Evolutionary conservation across 176 grass and related monocot species (phyloP), one percentile per base, ranked within the genome.

Genomic region (Themeda triandra): DNA sequence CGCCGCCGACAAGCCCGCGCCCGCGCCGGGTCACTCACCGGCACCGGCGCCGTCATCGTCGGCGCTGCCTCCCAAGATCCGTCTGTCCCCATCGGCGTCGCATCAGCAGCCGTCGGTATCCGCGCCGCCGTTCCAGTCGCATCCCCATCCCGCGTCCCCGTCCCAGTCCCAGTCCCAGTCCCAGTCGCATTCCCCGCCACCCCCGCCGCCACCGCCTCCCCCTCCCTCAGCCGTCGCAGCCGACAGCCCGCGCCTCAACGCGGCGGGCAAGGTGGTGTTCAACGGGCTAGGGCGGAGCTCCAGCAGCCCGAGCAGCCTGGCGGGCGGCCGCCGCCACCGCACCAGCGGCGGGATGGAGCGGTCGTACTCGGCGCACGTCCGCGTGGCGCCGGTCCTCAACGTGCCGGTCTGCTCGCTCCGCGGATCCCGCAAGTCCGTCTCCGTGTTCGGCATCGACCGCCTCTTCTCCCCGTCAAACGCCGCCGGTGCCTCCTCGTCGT

Each of bases 181-280:
- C 46, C 13, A 13, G 2, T 45, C 13, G 5, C 72, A n/a, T n/a
- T n/a, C 80, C 0, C 77, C 78, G 1, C 77, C 77, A 2, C 84
- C 89, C 0, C 71, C 86, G 0, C 87, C 88, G 0, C 86, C 77
- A 0, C 32, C 84, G 0, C 87, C 88, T 0, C 78, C 89, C 0
- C 82, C 85, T 0, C 73, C 89, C 0, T 31, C 86, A 0, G 89
- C 87, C 10, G 83, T 90, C 2, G 92, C 95, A 0, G 92, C 90
- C 3, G 95, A 98, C 80, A 98, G 95, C 89, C 92, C 95, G 10
- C 89, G 95, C 31, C 88, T 98, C 6, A 98, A 91, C 79, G 93
- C 95, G 6, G 93, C 95, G 1, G 95, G 95, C 11, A 98, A 93
- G 91, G 93, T 98, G 69, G 95, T 98, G 59, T 98, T 98, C 91